phyloP scores from a whole-genome alignment of 352 stramenopile species.

The Pythium aquatile region DNA sequence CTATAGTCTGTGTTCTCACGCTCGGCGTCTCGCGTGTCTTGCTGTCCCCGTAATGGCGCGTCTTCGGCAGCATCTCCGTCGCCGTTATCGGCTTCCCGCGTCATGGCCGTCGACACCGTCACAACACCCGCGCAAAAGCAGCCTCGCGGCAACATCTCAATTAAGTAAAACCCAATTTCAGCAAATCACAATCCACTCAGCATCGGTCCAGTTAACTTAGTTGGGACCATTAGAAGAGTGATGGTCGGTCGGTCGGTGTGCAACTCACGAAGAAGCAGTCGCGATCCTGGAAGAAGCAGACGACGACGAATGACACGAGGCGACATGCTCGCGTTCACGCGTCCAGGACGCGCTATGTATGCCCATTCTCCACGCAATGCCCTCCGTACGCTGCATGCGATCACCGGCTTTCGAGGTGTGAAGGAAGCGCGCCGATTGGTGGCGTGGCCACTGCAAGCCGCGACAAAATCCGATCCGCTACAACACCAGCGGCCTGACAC shows the following conservation, averaged over 20 bases:
- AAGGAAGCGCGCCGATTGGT: not conserved
- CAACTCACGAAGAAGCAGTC: not conserved
- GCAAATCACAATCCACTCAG: slow-evolving; percentile 1
- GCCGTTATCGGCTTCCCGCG: slow-evolving; percentile 5
- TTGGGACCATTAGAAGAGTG: not conserved
- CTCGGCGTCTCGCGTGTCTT: not conserved
- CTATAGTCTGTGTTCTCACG: not conserved
- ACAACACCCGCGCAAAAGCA: not conserved
- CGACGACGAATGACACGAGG: not conserved
- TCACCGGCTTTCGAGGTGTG: not conserved
- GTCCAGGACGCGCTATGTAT: not conserved
- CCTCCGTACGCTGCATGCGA: not conserved
- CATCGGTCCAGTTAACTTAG: slow-evolving; percentile 3
- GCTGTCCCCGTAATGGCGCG: not conserved
- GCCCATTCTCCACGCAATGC: not conserved
- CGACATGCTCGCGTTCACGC: not conserved
- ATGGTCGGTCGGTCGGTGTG: not conserved
- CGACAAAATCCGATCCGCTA: not conserved
- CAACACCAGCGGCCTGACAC: not conserved
- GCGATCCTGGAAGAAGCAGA: not conserved
- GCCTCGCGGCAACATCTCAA: slow-evolving; percentile 1
- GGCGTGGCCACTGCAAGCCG: not conserved
- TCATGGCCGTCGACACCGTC: slow-evolving; percentile 6
- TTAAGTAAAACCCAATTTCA: slow-evolving; percentile 18
- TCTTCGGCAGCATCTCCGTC: not conserved